Conservation (phyloP, 208 protist species). For the Crithidia thermophila region DNA sequence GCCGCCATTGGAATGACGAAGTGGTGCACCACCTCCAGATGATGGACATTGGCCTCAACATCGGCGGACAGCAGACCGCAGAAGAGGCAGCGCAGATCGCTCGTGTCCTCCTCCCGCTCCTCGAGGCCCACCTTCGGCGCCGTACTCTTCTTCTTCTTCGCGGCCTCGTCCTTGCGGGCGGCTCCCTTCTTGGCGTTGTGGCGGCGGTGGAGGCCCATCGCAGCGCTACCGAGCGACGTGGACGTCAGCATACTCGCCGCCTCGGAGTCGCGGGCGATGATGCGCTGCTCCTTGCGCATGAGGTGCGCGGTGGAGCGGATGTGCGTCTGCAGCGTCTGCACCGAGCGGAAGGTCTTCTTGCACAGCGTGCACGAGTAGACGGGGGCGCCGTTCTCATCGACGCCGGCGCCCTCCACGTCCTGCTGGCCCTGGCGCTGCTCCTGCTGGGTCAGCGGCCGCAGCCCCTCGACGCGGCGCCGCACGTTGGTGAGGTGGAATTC, state of each 20-base stretch:
- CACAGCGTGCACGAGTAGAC: slow-evolving; percentile 90
- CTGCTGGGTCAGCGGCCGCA: slow-evolving; percentile 63
- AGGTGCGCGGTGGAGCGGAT: slow-evolving; percentile 90
- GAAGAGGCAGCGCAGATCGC: slow-evolving; percentile 80
- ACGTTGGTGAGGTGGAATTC: slow-evolving; percentile 88
- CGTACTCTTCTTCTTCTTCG: slow-evolving; percentile 23
- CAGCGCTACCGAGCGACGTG: slow-evolving; percentile 87
- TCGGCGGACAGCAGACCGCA: slow-evolving; percentile 63
- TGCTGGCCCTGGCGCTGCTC: slow-evolving; percentile 47
- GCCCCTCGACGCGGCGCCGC: slow-evolving; percentile 79
- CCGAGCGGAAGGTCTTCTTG: slow-evolving; percentile 89
- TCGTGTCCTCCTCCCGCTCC: slow-evolving; percentile 84
- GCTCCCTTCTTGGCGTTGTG: slow-evolving; percentile 72
- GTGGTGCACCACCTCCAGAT: slow-evolving; percentile 63
- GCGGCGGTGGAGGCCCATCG: slow-evolving; percentile 88
- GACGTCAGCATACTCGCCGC: slow-evolving; percentile 78
- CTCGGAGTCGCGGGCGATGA: slow-evolving; percentile 83
- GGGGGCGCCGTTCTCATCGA: slow-evolving; percentile 47
- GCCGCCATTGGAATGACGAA: slow-evolving; percentile 77
- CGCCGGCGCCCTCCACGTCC: slow-evolving; percentile 23
- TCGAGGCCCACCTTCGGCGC: slow-evolving; percentile 55
- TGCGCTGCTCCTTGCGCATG: slow-evolving; percentile 92
- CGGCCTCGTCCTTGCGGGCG: slow-evolving; percentile 13
- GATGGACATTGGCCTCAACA: slow-evolving; percentile 62
- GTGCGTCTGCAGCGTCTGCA: slow-evolving; percentile 91